Conservation (phyloP, 202 grass and related monocot genomes). For the Brachypodium distachyon region DNA sequence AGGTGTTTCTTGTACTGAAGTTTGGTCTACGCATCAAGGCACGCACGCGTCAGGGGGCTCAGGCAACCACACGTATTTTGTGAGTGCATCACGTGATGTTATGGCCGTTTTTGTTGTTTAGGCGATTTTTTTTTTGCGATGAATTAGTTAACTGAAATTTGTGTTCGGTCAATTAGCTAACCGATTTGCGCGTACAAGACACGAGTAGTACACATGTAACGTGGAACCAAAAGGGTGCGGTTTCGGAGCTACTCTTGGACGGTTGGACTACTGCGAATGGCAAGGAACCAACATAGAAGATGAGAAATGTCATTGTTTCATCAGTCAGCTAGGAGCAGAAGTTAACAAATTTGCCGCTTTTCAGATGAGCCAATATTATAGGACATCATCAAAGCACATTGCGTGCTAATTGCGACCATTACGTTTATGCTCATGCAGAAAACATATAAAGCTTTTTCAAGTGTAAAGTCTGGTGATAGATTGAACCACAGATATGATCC, state of each 20-base stretch:
- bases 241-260: neutral
- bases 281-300: neutral
- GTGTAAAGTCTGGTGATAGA: neutral
- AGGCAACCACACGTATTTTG: conserved; percentile 2
- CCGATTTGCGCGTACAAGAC: neutral
- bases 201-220: no score
- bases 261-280: neutral
- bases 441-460: neutral
- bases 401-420: neutral
- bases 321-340: neutral
- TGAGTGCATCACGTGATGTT: neutral
- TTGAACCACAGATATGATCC: neutral
- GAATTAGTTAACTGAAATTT: neutral
- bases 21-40: conserved; percentile 15
- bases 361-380: neutral
- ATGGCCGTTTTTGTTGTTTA: neutral
- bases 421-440: neutral
- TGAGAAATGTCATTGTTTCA: neutral
- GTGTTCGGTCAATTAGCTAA: neutral
- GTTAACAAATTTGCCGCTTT: neutral
- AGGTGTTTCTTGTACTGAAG: conserved; percentile 30
- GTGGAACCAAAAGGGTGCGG: neutral
- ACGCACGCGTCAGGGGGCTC: conserved; percentile 22
- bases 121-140: no score
- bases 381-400: neutral